Conservation (phyloP, 129 eudicot genomes). For the Solidago caesia region DNA sequence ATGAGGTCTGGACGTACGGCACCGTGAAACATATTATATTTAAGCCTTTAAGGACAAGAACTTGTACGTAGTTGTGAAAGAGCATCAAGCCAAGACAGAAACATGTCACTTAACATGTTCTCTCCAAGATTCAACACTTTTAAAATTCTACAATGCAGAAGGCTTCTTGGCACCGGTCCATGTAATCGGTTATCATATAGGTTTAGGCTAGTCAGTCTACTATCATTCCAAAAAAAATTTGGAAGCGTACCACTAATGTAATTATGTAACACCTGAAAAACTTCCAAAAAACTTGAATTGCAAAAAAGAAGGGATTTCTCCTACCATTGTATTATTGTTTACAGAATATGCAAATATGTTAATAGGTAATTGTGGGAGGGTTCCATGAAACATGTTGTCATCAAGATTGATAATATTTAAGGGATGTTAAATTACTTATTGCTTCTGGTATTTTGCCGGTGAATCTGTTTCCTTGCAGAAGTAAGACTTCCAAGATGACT, state of each 20-base stretch:
- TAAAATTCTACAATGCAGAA: conserved; percentile 20
- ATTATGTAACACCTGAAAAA: conserved; percentile 1
- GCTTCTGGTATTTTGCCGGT: conserved; percentile 14
- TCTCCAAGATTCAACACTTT: conserved; percentile 30
- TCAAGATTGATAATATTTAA: background rate
- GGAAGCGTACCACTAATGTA: background rate
- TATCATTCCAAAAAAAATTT: conserved; percentile 4
- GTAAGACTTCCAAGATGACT: background rate
- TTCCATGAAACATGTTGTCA: conserved; percentile 11
- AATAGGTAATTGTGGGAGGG: background rate
- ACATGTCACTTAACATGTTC: conserved; percentile 26
- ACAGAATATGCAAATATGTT: background rate
- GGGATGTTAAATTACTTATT: background rate
- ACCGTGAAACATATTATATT: conserved; percentile 30
- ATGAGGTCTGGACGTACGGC: background rate
- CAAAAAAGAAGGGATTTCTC: conserved; percentile 8
- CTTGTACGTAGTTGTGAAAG: conserved; percentile 28
- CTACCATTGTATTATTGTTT: conserved; percentile 5
- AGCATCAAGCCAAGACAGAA: conserved; percentile 30
- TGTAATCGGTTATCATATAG: conserved; percentile 20
- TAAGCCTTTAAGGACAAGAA: conserved; percentile 35
- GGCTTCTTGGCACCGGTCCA: conserved; percentile 30
- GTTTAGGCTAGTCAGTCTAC: conserved; percentile 8
- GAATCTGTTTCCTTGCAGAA: conserved; percentile 24
- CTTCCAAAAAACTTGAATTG: background rate